Evolutionary conservation across 2,329 filamentous ascomycete species (phyloP), one percentile per base, ranked within the genome.

Genomic region (Hypoxylon rubiginosum): DNA sequence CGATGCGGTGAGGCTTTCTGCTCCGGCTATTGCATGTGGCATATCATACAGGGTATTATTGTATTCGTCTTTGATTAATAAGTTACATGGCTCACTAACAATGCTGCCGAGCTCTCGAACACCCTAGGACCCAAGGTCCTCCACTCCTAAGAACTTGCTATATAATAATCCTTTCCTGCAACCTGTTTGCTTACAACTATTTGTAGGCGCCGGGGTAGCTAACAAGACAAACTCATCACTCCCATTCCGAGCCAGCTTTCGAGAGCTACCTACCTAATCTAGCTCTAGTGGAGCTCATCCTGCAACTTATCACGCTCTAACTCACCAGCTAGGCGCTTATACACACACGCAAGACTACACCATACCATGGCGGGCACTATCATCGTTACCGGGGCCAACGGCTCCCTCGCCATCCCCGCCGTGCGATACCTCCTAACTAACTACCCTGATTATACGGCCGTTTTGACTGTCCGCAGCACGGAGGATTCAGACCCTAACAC

Each of bases 311-410:
- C 39, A 48, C 54, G 45, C 36, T 59, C 21, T 32, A 34, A 56
- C 56, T 43, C 53, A 48, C 54, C 17, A 36, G n/a, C 34, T n/a
- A 13, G 41, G 30, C 41, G 39, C 36, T 54, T 55, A 61, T 21
- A 62, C 21, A n/a, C 41, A 52, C 19, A 63, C 7, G 21, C 32
- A 13, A 28, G n/a, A 30, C 46, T n/a, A 15, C 9, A 24, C 39
- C 36, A 30, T 50, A 55, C 52, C 60, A 79, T 79, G 77, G 19
- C 67, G 2, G 77, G 76, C 46, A 79, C 78, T 0, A 72, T 82
- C 30, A 67, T 81, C 24, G 64, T 81, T 36, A 81, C 79, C 0
- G 78, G 76, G 0, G 79, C 78, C 19, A 81, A 82, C 58, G 79
- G 80, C 45, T 82, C 80, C n/a, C 46, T 76, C 30, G 73, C 69